Evolutionary conservation across 371 early-diverging fungal species (phyloP).

Genomic region (Mucor mucedo): DNA sequence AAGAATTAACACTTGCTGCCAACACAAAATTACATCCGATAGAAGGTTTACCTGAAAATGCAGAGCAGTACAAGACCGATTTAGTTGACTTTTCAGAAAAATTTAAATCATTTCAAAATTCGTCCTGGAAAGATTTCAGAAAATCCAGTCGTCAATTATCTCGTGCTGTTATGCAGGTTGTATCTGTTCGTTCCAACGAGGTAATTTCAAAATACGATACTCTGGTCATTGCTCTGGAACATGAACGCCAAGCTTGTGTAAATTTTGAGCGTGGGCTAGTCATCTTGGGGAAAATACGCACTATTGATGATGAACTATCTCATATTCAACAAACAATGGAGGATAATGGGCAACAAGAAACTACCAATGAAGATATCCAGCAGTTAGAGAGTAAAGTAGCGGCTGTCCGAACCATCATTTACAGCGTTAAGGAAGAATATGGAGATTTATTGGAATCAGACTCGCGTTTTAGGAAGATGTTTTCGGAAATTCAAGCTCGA

Average conservation of each 20-base stretch:
- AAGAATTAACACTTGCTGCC: not conserved
- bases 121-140: slow-evolving; percentile 34
- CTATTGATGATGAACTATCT: slow-evolving; percentile 45
- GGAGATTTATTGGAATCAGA: slow-evolving; percentile 32
- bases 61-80: slow-evolving; percentile 11
- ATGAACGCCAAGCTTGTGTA: slow-evolving; percentile 21
- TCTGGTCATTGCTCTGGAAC: slow-evolving; percentile 14
- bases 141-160: slow-evolving; percentile 19
- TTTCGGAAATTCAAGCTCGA: slow-evolving; percentile 32
- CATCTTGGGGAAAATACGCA: slow-evolving; percentile 32
- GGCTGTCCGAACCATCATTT: slow-evolving; percentile 34
- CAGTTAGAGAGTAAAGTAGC: slow-evolving; percentile 44
- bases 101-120: slow-evolving; percentile 26
- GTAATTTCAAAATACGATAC: slow-evolving; percentile 12
- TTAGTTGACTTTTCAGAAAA: slow-evolving; percentile 4
- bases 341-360: slow-evolving; percentile 27
- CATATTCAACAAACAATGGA: slow-evolving; percentile 47
- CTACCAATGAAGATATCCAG: slow-evolving; percentile 38
- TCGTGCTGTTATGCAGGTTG: slow-evolving; percentile 22
- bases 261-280: slow-evolving; percentile 39
- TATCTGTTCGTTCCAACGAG: slow-evolving; percentile 5
- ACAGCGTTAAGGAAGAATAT: slow-evolving; percentile 37
- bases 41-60: slow-evolving; percentile 25
- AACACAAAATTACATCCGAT: slow-evolving; percentile 30
- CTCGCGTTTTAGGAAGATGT: slow-evolving; percentile 19